Base-by-base conservation (phyloP, 768 basidiomycete genomes). In the Zangia roseola region DNA sequence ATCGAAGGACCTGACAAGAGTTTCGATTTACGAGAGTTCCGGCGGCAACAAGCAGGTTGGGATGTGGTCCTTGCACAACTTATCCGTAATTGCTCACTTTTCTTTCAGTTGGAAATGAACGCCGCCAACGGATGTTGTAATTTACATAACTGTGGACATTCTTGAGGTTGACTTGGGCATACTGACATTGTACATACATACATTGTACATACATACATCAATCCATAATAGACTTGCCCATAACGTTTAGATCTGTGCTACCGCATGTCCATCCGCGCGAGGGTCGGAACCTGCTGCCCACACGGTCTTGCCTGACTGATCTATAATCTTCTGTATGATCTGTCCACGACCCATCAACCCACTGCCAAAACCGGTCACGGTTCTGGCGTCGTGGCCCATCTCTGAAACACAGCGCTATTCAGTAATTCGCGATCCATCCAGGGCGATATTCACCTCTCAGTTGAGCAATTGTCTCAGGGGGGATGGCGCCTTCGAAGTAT, bases 251-350 rank as follows among this genome's bases (percentile, higher is more conserved):
- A 94, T 91, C 62, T 97, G 91, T 16, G 86, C 82, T 17, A 79
- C 82, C 30, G 92, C 94, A 61, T 91, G 88, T 13, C 94, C 94
- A 66, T 95, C 94, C 16, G 80, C 88, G 30, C 94, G 81, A 48
- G 80, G 81, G 67, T 99, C 97, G 5, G 88, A 92, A 6, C 94
- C 95, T 20, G 91, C 95, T 1, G 90, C 94, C 97, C 97, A 98
- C 5, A 94, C 87, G n/a, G 78, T 71, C 64, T 70, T 74, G 13
- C 91, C 89, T 24, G 82, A 81, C 40, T 69, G 70, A 62, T 86
- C 79, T 7, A 76, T 71, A 17, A 90, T 66, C 65, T 80, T 86
- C 69, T 95, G 93, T 55, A 98, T 97, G 47, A 97, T 73, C 71
- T 97, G 91, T 6, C 92, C 91, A 2, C 91, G 80, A 20, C 92